Evolutionary conservation across 352 stramenopile species (phyloP).

Genomic region (Phytophthora sojae): DNA sequence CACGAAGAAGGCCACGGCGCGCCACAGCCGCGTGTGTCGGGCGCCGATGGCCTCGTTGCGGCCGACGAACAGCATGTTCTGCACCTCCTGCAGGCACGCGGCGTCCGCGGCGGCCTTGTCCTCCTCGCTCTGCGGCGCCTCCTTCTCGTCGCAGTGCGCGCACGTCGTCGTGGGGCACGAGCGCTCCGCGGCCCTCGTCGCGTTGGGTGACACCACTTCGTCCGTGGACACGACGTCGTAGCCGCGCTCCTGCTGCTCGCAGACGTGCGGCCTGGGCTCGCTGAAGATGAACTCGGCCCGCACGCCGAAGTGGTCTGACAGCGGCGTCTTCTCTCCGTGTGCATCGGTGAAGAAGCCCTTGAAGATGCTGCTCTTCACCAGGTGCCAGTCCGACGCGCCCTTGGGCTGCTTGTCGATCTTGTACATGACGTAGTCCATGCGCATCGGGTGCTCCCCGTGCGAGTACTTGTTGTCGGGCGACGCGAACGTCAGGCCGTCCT

Average conservation of each 20-base stretch:
- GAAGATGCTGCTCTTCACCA: constrained; percentile 73
- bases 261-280: constrained; percentile 36
- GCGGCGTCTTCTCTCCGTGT: constrained; percentile 62
- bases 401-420: constrained; percentile 41
- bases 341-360: constrained; percentile 81
- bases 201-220: constrained; percentile 21
- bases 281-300: constrained; percentile 71
- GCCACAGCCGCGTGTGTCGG: constrained; percentile 50
- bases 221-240: constrained; percentile 35
- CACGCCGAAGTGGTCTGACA: constrained; percentile 88
- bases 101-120: constrained; percentile 29
- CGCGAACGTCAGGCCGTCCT: constrained; percentile 76
- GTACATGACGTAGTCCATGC: constrained; percentile 89
- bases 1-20: constrained; percentile 41
- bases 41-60: constrained; percentile 48
- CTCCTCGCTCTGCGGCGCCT: constrained; percentile 29
- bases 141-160: constrained; percentile 52
- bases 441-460: constrained; percentile 82
- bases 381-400: constrained; percentile 46
- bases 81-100: constrained; percentile 57
- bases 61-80: constrained; percentile 47
- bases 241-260: constrained; percentile 36
- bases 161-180: constrained; percentile 53
- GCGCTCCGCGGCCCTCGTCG: constrained; percentile 9
- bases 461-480: constrained; percentile 86